Base-by-base conservation (phyloP, 169 alveolate genomes). In the Theileria orientalis region DNA sequence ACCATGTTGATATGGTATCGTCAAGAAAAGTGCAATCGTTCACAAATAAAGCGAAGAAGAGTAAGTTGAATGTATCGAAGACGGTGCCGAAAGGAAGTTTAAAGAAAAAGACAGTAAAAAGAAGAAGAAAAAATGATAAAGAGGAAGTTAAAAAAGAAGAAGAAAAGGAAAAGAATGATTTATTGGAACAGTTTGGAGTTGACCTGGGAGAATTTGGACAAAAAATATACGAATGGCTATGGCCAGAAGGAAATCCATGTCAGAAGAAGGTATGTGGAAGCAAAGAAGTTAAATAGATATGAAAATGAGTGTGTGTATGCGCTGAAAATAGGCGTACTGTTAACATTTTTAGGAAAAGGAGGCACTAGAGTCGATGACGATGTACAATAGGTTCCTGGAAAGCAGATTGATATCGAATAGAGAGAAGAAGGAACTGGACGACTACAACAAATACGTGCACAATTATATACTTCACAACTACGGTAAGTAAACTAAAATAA, bases 151-250 rank as follows among this genome's bases (percentile, higher is more conserved):
- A 46, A 23, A 57, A 29, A 25, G 19, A 42, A 30, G 62, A 62
- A 33, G 62, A 29, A 21, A 33, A 32, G 13, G 33, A 30, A n/a
- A 51, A 33, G 11, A 63, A 79, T 33, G 23, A 33, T 2, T 16
- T 79, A 19, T 44, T 79, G 68, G 83, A 60, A 27, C 40, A 79
- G 33, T 79, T 71, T 44, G 87, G 87, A 9, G 66, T 79, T 35
- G 83, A 79, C 35, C 51, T 79, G 0, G 87, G 87, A 9, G 13
- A 0, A 19, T 61, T 71, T 40, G 87, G 87, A 54, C 69, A 71
- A 5, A 76, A 70, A 14, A 42, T 79, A 0, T 79, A 71, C 72
- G 78, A 79, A 14, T 79, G 87, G 87, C 66, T 79, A 0, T 79
- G 87, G 87, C 87, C 87, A 7, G 33, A 23, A 6, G 67, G 29